Conservation (phyloP, 2,329 filamentous ascomycete genomes). For the Cladosporium sp. region DNA sequence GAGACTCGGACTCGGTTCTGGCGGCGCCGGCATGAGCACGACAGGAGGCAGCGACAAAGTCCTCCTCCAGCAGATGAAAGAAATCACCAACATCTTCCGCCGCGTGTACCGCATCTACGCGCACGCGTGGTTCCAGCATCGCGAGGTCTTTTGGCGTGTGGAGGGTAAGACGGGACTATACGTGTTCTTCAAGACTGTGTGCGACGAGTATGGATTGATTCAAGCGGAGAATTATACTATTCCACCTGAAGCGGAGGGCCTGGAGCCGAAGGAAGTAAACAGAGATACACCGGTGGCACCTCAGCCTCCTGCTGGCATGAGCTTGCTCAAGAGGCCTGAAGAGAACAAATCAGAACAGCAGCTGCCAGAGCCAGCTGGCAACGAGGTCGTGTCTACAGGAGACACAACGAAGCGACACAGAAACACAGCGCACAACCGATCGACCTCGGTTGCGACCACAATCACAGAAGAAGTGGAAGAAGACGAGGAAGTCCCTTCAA, state of each 20-base stretch:
- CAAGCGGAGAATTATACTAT: slow-evolving; percentile 95
- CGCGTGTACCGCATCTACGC: slow-evolving; percentile 95
- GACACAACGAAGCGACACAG: slow-evolving; percentile 82
- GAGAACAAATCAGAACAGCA: slow-evolving; percentile 23
- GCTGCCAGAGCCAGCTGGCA: slow-evolving; percentile 41
- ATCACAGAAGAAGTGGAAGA: slow-evolving; percentile 78
- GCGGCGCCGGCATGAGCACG: slow-evolving; percentile 26
- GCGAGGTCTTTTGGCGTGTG: slow-evolving; percentile 91
- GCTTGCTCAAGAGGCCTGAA: slow-evolving; percentile 42
- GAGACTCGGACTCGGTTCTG: slow-evolving; percentile 63
- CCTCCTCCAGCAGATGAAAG: slow-evolving; percentile 66
- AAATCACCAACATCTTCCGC: slow-evolving; percentile 92
- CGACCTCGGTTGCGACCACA: slow-evolving; percentile 73
- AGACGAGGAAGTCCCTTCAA: slow-evolving; percentile 31
- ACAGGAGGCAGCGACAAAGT: slow-evolving; percentile 37
- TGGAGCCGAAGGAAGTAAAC: slow-evolving; percentile 52
- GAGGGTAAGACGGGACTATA: slow-evolving; percentile 91
- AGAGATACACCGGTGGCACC: slow-evolving; percentile 22
- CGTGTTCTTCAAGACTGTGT: slow-evolving; percentile 95
- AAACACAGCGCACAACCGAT: slow-evolving; percentile 77
- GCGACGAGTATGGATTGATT: slow-evolving; percentile 85
- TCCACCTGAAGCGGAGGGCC: slow-evolving; percentile 85
- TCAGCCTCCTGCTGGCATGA: slow-evolving; percentile 28
- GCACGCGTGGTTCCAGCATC: slow-evolving; percentile 97
- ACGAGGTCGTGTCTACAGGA: slow-evolving; percentile 54